Evolutionary conservation across 73 alveolate species (phyloP).

Genomic region (Effrenium voratum): DNA sequence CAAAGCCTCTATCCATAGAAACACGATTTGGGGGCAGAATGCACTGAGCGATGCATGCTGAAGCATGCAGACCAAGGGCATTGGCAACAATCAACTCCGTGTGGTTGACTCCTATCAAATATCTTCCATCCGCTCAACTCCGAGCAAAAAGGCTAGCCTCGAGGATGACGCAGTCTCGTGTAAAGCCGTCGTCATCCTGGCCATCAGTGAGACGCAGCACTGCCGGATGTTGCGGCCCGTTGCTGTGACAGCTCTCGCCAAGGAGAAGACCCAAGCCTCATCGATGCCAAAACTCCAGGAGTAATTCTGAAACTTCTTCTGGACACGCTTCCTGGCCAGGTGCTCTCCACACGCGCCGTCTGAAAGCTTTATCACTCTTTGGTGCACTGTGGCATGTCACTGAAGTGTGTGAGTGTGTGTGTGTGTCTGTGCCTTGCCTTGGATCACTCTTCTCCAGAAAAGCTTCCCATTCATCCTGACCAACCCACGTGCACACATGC

Average conservation of each 20-base stretch:
- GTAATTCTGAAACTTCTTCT: slow-evolving; percentile 75
- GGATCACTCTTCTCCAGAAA: slow-evolving; percentile 84
- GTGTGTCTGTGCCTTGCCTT: background rate
- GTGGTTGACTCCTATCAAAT: too few relatives aligned
- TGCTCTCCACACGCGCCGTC: background rate
- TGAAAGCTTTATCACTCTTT: too few relatives aligned
- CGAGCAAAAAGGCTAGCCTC: too few relatives aligned
- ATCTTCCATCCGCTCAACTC: too few relatives aligned
- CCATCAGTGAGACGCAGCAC: background rate
- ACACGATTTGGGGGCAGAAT: too few relatives aligned
- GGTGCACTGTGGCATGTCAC: too few relatives aligned
- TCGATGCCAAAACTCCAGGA: slow-evolving; percentile 93
- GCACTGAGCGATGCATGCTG: too few relatives aligned
- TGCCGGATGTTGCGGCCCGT: background rate
- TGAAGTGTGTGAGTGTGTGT: too few relatives aligned
- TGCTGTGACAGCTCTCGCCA: background rate
- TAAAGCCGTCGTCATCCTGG: slow-evolving; percentile 91
- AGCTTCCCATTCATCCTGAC: slow-evolving; percentile 82
- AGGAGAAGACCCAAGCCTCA: background rate
- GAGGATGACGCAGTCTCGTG: slow-evolving; percentile 76
- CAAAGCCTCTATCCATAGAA: too few relatives aligned
- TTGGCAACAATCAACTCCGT: too few relatives aligned
- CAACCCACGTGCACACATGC: too few relatives aligned
- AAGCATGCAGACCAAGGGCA: too few relatives aligned
- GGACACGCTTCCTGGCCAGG: slow-evolving; percentile 56